A percentile compares a stretch with the other conserved stretches of the same genome.
These are phyloP conservation scores for Penicillium coffeae DNA, from an alignment of 495 filamentous ascomycete genomes.

Conservation along the genomic window DNA sequence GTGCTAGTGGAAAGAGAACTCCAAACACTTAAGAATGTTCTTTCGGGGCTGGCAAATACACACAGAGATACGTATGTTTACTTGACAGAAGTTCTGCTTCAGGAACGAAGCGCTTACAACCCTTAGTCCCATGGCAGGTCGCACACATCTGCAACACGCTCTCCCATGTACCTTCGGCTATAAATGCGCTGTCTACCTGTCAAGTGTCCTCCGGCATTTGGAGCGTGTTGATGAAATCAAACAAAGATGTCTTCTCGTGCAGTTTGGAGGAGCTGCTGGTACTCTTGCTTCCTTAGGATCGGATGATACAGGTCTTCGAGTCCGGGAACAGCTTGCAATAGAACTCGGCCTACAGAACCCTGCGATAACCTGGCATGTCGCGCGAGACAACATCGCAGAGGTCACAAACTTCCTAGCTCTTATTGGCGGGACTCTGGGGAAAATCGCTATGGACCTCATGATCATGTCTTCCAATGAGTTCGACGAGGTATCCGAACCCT, in stretches of 20 bases:
- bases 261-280: slow-evolving; percentile 42
- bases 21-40: slow-evolving; percentile 17
- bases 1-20: slow-evolving; percentile 33
- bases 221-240: slow-evolving; percentile 1
- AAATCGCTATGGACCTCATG: slow-evolving; percentile 48
- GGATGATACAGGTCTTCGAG: slow-evolving; percentile 21
- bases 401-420: slow-evolving; percentile 42
- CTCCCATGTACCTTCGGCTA: slow-evolving; percentile 22
- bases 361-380: slow-evolving; percentile 41
- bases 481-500: slow-evolving; percentile 45
- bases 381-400: slow-evolving; percentile 42
- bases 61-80: slow-evolving; percentile 23
- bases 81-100: no score
- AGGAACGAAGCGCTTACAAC: no score
- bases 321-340: slow-evolving; percentile 29
- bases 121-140: slow-evolving; percentile 45
- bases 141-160: slow-evolving; percentile 47
- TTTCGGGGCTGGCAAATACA: slow-evolving; percentile 27
- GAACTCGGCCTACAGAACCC: slow-evolving; percentile 31
- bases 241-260: slow-evolving; percentile 9
- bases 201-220: slow-evolving; percentile 2
- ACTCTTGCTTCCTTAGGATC: slow-evolving; percentile 32
- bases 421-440: slow-evolving; percentile 41
- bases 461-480: slow-evolving; percentile 49
- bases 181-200: slow-evolving; percentile 8